Evolutionary conservation across 768 basidiomycete species (phyloP).

Genomic region (Pholiota molesta): DNA sequence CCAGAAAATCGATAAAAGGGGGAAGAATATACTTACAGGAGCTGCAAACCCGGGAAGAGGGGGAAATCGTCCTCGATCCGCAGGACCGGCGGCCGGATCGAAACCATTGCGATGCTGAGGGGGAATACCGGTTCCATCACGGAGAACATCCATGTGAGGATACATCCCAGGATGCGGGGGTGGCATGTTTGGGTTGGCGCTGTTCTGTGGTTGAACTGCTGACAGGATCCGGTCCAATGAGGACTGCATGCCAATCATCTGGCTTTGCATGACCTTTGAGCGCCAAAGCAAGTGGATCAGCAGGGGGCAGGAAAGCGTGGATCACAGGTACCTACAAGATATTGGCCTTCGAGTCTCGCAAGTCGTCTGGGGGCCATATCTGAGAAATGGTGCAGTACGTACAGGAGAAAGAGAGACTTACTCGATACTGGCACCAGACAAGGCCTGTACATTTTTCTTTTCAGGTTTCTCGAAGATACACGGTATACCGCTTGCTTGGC

Average conservation of each 20-base stretch:
- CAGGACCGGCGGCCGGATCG: conserved; percentile 34
- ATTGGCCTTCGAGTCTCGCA: conserved; percentile 84
- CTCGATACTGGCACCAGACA: conserved; percentile 74
- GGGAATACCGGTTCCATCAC: conserved; percentile 35
- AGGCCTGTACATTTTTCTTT: conserved; percentile 70
- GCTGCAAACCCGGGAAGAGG: conserved; percentile 91
- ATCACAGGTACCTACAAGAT: conserved; percentile 53
- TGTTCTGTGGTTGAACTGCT: conserved; percentile 55
- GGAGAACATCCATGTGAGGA: conserved; percentile 33
- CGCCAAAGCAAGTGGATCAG: conserved; percentile 7
- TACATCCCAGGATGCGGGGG: conserved; percentile 40
- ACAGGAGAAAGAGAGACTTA: conserved; percentile 38
- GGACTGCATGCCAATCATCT: conserved; percentile 94
- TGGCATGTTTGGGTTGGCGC: conserved; percentile 31
- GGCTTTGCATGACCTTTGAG: conserved; percentile 83
- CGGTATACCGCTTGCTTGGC: conserved; percentile 76
- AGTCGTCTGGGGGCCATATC: conserved; percentile 58
- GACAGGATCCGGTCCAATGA: conserved; percentile 82
- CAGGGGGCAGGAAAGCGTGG: not conserved
- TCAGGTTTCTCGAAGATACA: conserved; percentile 93
- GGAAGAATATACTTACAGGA: conserved; percentile 56
- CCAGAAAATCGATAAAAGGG: conserved; percentile 10
- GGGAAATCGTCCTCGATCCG: conserved; percentile 54
- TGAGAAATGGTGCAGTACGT: conserved; percentile 21
- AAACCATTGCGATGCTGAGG: conserved; percentile 43